Evolutionary conservation across 169 alveolate species (phyloP), one percentile per base, ranked within the genome.

Genomic region (Plasmodium vivax): DNA sequence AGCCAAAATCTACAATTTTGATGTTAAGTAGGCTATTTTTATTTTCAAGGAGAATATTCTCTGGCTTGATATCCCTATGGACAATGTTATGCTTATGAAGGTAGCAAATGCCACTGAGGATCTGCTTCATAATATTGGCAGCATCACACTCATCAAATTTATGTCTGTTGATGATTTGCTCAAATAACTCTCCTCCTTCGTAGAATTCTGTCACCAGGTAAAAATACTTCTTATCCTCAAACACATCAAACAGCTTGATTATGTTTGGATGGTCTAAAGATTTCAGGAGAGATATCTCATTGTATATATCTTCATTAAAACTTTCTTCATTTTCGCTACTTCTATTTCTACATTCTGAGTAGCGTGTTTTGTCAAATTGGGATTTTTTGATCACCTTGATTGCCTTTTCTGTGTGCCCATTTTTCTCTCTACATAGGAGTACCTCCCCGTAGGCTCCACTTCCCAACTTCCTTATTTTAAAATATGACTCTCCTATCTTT

Each of bases 221-320:
- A 87, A 97, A 97, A 83, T 97, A 95, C 87, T 96, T 96, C 36
- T 93, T 79, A 90, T 98, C 99, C 80, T 97, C 98, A 96, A 97
- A 98, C 87, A 98, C 97, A 93, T 98, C 99, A 95, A 96, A 98
- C 38, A 98, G 92, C 84, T 98, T 98, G 54, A 98, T 97, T 32
- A 99, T 98, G 95, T 98, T 98, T n/a, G 99, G 99, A 95, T 99
- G 99, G 93, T 99, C 99, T 62, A 99, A 93, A 34, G 95, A 82
- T 93, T 97, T 96, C 75, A 99, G 93, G 56, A 98, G 94, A 41
- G 97, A 97, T n/a, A 98, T 98, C 94, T 98, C 99, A 81, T 96
- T 97, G 73, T 90, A 79, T 19, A 95, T 73, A 19, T 91, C 96
- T 73, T 94, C 93, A 68, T 87, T 51, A 36, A 88, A 7, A 23